Conservation (phyloP, 257 asterid genomes). For the Nicotiana obtusifolia region DNA sequence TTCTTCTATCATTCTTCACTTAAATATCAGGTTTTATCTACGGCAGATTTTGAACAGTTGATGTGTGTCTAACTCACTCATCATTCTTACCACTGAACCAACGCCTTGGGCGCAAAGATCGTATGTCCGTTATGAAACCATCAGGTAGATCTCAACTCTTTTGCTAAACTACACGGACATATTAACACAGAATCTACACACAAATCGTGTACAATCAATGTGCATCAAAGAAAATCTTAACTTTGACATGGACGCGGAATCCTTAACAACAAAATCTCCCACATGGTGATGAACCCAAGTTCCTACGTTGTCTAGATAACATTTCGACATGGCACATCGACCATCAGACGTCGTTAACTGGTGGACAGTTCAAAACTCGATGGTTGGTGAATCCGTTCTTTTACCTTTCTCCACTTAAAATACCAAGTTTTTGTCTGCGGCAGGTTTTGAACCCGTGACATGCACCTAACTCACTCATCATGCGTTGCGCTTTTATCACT, state of each 20-base stretch:
- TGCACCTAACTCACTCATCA: too few relatives aligned
- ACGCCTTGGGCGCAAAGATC: too few relatives aligned
- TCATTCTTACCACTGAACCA: too few relatives aligned
- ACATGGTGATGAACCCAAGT: slow-evolving; percentile 63
- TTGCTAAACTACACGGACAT: slow-evolving; percentile 48
- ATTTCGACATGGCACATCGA: slow-evolving; percentile 30
- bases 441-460: too few relatives aligned
- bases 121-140: not conserved
- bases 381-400: too few relatives aligned
- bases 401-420: too few relatives aligned
- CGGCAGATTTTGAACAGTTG: too few relatives aligned
- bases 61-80: too few relatives aligned
- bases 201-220: slow-evolving; percentile 89
- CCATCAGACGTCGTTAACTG: slow-evolving; percentile 51
- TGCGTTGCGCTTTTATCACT: too few relatives aligned
- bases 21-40: too few relatives aligned
- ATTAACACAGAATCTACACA: slow-evolving; percentile 65
- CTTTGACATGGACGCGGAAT: slow-evolving; percentile 29
- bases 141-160: slow-evolving; percentile 10
- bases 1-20: too few relatives aligned
- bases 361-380: not conserved
- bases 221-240: slow-evolving; percentile 56
- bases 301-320: slow-evolving; percentile 42
- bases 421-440: too few relatives aligned
- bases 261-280: slow-evolving; percentile 63